These are phyloP conservation scores for Auricularia sp. DNA, from an alignment of 768 basidiomycete species.

Conservation along the genomic window DNA sequence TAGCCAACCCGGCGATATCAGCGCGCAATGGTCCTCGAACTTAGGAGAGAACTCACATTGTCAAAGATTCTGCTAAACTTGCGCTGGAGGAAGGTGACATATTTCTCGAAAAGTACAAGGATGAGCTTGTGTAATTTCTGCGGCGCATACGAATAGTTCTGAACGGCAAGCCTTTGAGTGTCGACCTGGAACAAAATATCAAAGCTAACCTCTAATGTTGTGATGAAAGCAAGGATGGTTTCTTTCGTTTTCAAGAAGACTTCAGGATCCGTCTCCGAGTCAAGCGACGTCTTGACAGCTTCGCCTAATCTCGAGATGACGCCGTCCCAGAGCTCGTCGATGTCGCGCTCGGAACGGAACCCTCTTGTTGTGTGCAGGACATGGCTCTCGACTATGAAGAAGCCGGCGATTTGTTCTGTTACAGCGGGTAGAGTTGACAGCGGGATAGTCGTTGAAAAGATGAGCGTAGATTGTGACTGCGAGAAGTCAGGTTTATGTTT, in stretches of 20 bases:
- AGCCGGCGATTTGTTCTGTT: slow-evolving; percentile 90
- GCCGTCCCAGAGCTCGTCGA: slow-evolving; percentile 92
- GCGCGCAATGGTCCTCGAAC: too few relatives aligned
- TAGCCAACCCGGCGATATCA: not conserved
- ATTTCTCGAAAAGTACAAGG: slow-evolving; percentile 83
- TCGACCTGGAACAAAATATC: not conserved
- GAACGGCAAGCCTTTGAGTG: slow-evolving; percentile 6
- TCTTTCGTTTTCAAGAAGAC: slow-evolving; percentile 77
- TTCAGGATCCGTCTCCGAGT: slow-evolving; percentile 68
- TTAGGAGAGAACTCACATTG: slow-evolving; percentile 38
- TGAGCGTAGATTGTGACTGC: slow-evolving; percentile 94
- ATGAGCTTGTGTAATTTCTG: slow-evolving; percentile 75
- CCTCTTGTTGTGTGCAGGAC: slow-evolving; percentile 80
- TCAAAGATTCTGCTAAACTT: slow-evolving; percentile 80
- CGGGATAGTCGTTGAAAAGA: slow-evolving; percentile 68
- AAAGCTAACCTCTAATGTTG: slow-evolving; percentile 73
- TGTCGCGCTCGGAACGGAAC: slow-evolving; percentile 84
- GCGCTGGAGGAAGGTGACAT: slow-evolving; percentile 67
- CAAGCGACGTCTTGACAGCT: slow-evolving; percentile 64
- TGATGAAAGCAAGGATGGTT: slow-evolving; percentile 72
- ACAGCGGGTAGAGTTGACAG: slow-evolving; percentile 60
- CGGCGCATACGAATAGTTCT: slow-evolving; percentile 85
- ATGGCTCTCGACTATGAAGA: slow-evolving; percentile 93
- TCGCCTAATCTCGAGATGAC: slow-evolving; percentile 64
- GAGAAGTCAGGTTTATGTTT: not conserved